These are phyloP conservation scores for Murraya koenigii DNA, from an alignment of 345 rosid species.

Conservation along the genomic window DNA sequence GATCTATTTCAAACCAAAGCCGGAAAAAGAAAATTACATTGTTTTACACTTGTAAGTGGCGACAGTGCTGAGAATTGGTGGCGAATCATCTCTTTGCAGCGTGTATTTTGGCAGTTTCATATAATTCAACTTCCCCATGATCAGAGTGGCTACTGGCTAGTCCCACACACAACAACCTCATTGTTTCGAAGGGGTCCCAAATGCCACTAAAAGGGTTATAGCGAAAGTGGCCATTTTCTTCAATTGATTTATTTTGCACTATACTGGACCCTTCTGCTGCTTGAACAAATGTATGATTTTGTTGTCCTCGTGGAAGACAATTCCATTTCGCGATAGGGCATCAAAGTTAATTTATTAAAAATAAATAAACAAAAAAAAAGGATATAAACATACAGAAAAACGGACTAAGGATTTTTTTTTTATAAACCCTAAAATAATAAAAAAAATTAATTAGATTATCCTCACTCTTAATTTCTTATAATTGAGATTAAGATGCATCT, in stretches of 20 bases:
- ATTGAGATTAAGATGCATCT: too few species aligned
- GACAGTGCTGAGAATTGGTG: not conserved
- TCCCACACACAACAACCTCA: not conserved
- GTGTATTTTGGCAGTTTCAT: not conserved
- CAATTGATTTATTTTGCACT: not conserved
- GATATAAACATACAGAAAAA: too few species aligned
- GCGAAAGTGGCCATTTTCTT: not conserved
- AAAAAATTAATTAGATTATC: too few species aligned
- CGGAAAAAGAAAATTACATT: not conserved
- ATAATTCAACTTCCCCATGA: not conserved
- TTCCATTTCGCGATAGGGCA: too few species aligned
- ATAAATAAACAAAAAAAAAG: too few species aligned
- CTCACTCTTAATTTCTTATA: too few species aligned
- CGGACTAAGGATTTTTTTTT: too few species aligned
- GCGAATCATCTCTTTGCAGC: not conserved
- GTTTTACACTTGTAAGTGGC: not conserved
- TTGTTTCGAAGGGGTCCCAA: not conserved
- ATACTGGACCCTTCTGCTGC: not conserved
- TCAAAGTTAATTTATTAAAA: too few species aligned
- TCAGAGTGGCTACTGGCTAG: not conserved
- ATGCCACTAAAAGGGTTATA: not conserved
- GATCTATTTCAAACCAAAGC: not conserved
- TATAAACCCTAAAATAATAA: too few species aligned
- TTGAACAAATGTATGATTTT: not conserved
- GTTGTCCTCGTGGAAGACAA: not conserved